Conservation (phyloP, 163 green algal genomes). For the Scenedesmus sp. region DNA sequence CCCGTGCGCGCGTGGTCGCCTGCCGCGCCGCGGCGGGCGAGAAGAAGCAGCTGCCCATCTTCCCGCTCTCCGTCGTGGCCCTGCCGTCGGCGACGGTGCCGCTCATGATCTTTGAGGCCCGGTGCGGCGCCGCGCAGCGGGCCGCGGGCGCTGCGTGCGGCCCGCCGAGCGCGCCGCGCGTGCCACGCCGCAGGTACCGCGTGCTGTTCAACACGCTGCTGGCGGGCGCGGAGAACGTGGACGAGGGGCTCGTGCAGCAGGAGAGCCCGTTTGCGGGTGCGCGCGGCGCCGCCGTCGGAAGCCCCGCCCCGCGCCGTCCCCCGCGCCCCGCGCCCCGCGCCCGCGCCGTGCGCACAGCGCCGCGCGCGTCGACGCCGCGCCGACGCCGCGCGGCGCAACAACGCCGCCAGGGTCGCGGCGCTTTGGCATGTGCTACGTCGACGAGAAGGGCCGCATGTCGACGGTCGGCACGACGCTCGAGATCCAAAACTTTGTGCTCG, state of each 20-base stretch:
- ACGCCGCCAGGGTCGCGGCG: slow-evolving; percentile 60
- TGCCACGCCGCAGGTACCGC: slow-evolving; percentile 81
- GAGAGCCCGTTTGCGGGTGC: slow-evolving; percentile 40
- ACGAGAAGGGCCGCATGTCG: slow-evolving; percentile 56
- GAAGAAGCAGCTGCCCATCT: slow-evolving; percentile 76
- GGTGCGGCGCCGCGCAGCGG: slow-evolving; percentile 20
- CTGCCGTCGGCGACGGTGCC: slow-evolving; percentile 72
- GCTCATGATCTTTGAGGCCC: slow-evolving; percentile 87
- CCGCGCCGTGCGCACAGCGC: too few relatives aligned
- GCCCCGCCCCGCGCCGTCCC: too few relatives aligned
- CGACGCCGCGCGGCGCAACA: too few relatives aligned
- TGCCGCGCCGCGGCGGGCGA: not conserved
- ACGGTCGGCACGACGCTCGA: slow-evolving; percentile 72
- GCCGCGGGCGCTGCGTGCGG: not conserved
- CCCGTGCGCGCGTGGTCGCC: not conserved
- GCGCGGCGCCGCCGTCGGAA: too few relatives aligned
- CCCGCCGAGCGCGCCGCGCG: not conserved
- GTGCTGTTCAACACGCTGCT: slow-evolving; percentile 93
- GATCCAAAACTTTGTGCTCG: slow-evolving; percentile 67
- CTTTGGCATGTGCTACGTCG: slow-evolving; percentile 88
- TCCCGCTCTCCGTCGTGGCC: slow-evolving; percentile 84
- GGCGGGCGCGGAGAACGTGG: slow-evolving; percentile 64
- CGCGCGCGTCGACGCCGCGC: too few relatives aligned
- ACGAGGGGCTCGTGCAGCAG: slow-evolving; percentile 81
- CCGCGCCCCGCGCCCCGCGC: too few relatives aligned